Evolutionary conservation across 805 yeast species (phyloP), one percentile per base, ranked within the genome.

Genomic region (Middelhovenomyces tepae): DNA sequence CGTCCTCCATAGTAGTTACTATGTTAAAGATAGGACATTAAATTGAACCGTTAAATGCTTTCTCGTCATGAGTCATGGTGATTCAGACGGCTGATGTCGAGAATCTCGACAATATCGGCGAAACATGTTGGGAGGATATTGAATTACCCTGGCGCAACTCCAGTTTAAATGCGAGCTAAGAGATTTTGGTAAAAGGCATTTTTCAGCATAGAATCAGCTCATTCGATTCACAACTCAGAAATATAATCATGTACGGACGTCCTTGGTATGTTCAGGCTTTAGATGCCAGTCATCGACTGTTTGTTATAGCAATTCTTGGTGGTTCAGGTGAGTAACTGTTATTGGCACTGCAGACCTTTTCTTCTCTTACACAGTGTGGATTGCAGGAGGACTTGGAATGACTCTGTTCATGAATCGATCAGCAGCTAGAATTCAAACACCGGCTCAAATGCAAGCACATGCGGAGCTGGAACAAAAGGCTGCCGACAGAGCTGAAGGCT

Each of bases 241-340:
- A 22, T 21, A 22, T 13, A 16, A 28, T n/a, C 10, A 45, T 45
- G 54, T 42, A 45, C 8, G 47, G 54, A 23, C 47, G 64, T 51
- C 82, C 87, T 29, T 80, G 89, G 89, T 79, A 79, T 54, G 74
- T 79, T 2, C 76, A 73, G 54, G 74, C 71, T 3, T 72, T 83
- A 2, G 89, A 80, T 54, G 69, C 79, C 26, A 69, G 68, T 17
- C 89, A 80, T 56, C 77, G 89, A 59, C 54, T 78, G 38, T 75
- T 84, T 0, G 86, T 80, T 28, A 52, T 79, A 15, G 68, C 79
- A 3, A 62, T 80, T 19, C 69, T 76, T 14, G 87, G 87, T 17
- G 60, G 48, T 33, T 58, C 65, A 22, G 52, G 65, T 37, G 53
- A 39, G 60, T 53, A 19, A 17, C 37, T 15, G 7, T 9, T n/a